These are phyloP conservation scores for Podaxis carcinomalis DNA, from an alignment of 768 basidiomycete genomes.

Conservation along the genomic window DNA sequence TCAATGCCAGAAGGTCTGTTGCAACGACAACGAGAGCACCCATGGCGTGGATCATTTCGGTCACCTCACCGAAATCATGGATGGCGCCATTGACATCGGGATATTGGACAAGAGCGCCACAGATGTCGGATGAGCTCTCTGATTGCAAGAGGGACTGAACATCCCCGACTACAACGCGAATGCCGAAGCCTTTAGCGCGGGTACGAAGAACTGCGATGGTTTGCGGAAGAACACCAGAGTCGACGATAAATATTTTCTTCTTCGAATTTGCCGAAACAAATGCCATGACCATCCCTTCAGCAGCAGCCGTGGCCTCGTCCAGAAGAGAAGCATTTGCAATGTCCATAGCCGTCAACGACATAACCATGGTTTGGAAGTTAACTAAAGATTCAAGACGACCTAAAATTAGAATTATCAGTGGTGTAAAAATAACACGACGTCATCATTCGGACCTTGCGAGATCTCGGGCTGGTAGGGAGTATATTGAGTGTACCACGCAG, in stretches of 20 bases:
- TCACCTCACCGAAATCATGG: conserved; percentile 64
- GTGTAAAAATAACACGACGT: neutral
- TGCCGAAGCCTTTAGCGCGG: conserved; percentile 91
- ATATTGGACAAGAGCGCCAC: conserved; percentile 91
- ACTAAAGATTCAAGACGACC: conserved; percentile 94
- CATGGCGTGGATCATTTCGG: conserved; percentile 61
- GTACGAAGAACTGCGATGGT: conserved; percentile 87
- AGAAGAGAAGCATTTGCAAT: conserved; percentile 95
- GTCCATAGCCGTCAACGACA: conserved; percentile 90
- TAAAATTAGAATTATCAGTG: conserved; percentile 24
- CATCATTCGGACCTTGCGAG: conserved; percentile 73
- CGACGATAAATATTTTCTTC: conserved; percentile 82
- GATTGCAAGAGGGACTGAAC: conserved; percentile 46
- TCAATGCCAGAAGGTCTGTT: conserved; percentile 89
- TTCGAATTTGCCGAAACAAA: conserved; percentile 63
- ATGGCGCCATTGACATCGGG: conserved; percentile 87
- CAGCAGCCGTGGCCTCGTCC: conserved; percentile 93
- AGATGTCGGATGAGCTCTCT: conserved; percentile 55
- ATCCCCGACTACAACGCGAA: conserved; percentile 73
- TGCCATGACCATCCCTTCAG: conserved; percentile 97
- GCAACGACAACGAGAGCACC: conserved; percentile 86
- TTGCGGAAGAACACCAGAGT: conserved; percentile 79
- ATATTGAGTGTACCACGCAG: conserved; percentile 97
- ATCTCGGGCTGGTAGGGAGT: conserved; percentile 97
- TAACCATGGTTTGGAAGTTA: conserved; percentile 96